Percentiles rank a stretch among this genome's conserved stretches.
Evolutionary conservation across 2,329 filamentous ascomycete species (phyloP).

Genomic region (Xylaria arbuscula): DNA sequence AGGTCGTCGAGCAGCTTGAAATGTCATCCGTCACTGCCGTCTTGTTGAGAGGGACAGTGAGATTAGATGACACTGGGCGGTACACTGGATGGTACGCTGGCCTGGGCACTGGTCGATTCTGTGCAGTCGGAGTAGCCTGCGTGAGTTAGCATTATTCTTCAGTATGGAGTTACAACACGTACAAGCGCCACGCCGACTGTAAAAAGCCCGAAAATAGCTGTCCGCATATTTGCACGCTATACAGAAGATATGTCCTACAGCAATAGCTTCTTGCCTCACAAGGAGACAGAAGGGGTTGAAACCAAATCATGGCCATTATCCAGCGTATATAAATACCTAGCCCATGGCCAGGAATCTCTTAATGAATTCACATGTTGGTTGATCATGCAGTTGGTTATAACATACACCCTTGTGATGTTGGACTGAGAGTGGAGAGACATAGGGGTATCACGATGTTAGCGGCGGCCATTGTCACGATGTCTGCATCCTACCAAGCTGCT

Average conservation of each 20-base stretch:
- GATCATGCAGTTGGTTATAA: constrained; percentile 14
- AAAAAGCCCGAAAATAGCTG: constrained; percentile 17
- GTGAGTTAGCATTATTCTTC: constrained; percentile 28
- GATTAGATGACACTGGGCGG: constrained; percentile 21
- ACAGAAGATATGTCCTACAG: background rate
- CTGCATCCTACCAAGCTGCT: constrained; percentile 31
- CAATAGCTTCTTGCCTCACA: background rate
- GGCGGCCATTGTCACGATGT: constrained; percentile 31
- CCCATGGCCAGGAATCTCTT: constrained; percentile 12
- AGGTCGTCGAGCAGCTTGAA: constrained; percentile 45
- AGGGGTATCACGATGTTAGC: constrained; percentile 21
- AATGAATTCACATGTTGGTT: constrained; percentile 28
- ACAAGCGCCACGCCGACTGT: constrained; percentile 27
- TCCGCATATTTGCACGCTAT: constrained; percentile 25
- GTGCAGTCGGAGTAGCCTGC: constrained; percentile 34
- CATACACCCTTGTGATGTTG: constrained; percentile 27
- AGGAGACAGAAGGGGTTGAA: constrained; percentile 4
- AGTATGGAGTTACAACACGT: constrained; percentile 15
- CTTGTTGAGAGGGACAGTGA: constrained; percentile 27
- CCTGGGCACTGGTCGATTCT: constrained; percentile 11
- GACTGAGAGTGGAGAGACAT: constrained; percentile 33
- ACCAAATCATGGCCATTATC: constrained; percentile 4
- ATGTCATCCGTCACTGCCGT: constrained; percentile 42
- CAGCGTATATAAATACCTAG: constrained; percentile 19
- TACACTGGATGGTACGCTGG: constrained; percentile 15